Evolutionary conservation across 106 monocot genomes (phyloP).

Genomic region (Triglochin maritima): DNA sequence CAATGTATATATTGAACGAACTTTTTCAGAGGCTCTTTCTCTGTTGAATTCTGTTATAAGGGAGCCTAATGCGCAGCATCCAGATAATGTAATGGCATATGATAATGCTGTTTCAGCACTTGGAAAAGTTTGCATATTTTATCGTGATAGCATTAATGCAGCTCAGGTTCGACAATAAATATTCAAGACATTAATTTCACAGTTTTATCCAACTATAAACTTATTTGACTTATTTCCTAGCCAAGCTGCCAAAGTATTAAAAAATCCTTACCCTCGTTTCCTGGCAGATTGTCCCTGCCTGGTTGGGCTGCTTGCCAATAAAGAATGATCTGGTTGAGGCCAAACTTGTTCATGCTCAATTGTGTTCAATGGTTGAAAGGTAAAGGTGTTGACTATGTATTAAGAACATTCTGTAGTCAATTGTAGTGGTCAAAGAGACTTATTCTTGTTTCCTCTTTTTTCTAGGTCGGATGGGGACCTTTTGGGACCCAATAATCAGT

Average conservation of each 20-base stretch:
- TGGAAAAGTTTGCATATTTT: conserved; percentile 87
- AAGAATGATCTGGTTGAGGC: conserved; percentile 87
- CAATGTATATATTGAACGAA: neutral
- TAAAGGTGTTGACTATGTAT: conserved; percentile 2
- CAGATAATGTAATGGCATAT: conserved; percentile 93
- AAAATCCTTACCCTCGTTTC: no score
- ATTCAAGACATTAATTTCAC: no score
- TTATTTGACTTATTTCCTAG: no score
- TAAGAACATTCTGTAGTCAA: no score
- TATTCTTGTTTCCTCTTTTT: neutral
- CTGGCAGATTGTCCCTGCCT: conserved; percentile 72
- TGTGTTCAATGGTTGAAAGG: conserved; percentile 95
- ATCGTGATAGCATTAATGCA: conserved; percentile 68
- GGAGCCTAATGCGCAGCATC: conserved; percentile 56
- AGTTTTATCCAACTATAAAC: no score
- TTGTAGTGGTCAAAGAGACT: no score
- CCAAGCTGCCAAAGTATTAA: no score
- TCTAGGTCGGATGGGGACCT: conserved; percentile 70
- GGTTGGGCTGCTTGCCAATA: conserved; percentile 89
- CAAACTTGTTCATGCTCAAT: conserved; percentile 91
- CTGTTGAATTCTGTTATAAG: conserved; percentile 69
- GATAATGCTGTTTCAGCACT: conserved; percentile 97
- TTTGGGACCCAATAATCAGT: conserved; percentile 84
- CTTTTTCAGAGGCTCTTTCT: conserved; percentile 69
- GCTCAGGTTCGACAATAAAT: conserved; percentile 40